These are phyloP conservation scores for Tephrocybe sp. DNA, from an alignment of 768 basidiomycete genomes.

Conservation along the genomic window DNA sequence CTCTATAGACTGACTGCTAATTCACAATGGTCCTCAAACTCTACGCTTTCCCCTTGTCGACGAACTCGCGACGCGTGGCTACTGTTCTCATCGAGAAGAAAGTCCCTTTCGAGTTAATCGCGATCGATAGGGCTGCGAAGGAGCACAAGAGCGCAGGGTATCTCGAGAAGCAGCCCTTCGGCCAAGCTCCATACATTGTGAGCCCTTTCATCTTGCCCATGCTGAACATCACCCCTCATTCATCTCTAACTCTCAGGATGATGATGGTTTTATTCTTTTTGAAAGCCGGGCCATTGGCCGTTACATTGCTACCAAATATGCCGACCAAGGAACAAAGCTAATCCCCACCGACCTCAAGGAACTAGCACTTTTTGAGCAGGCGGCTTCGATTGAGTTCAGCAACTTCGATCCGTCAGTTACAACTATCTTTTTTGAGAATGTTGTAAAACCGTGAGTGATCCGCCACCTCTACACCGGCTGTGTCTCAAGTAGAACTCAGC, in stretches of 20 bases:
- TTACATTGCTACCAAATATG: conserved; percentile 59
- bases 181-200: conserved; percentile 54
- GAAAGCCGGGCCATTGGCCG: conserved; percentile 63
- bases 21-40: conserved; percentile 34
- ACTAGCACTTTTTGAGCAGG: conserved; percentile 50
- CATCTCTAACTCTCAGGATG: conserved; percentile 34
- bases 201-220: conserved; percentile 6
- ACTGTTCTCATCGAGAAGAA: conserved; percentile 43
- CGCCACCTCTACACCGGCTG: too few species aligned
- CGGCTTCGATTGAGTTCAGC: conserved; percentile 46
- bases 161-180: conserved; percentile 49
- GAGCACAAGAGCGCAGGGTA: conserved; percentile 38
- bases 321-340: conserved; percentile 47
- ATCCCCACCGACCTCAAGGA: conserved; percentile 41
- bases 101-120: conserved; percentile 44
- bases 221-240: not conserved
- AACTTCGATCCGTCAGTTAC: conserved; percentile 53
- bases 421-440: conserved; percentile 42
- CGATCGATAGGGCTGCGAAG: conserved; percentile 34
- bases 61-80: conserved; percentile 47
- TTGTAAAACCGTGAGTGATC: conserved; percentile 46
- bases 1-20: too few species aligned
- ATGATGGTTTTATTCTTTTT: conserved; percentile 66
- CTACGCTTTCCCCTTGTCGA: conserved; percentile 32
- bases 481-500: not conserved